Evolutionary conservation across 371 early-diverging fungal genomes (phyloP).

Genomic region (Mucor irregularis): DNA sequence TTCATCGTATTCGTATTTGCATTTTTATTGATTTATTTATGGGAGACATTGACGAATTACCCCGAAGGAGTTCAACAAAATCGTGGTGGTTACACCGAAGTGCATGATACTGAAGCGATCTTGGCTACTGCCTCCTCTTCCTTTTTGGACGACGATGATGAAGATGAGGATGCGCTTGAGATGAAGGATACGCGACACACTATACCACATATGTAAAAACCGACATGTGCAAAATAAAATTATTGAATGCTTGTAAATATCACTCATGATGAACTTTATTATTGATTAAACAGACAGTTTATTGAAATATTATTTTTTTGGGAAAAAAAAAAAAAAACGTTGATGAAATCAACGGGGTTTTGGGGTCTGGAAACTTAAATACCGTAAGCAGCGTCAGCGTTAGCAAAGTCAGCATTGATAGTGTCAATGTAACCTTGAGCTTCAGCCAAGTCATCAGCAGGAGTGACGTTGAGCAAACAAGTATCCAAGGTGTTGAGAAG

Average conservation of each 20-base stretch:
- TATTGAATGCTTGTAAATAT: too few species aligned
- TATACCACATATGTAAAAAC: neutral
- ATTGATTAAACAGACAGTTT: too few species aligned
- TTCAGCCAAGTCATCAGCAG: neutral
- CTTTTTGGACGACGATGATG: conserved; percentile 30
- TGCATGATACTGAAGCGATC: conserved; percentile 8
- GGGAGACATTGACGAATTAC: conserved; percentile 41
- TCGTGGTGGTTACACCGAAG: conserved; percentile 27
- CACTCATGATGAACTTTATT: too few species aligned
- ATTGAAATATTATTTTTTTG: too few species aligned
- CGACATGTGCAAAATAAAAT: too few species aligned
- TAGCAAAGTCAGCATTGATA: conserved; percentile 11
- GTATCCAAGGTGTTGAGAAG: conserved; percentile 4
- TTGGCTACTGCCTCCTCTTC: conserved; percentile 20
- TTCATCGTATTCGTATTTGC: conserved; percentile 60
- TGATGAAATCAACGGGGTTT: too few species aligned
- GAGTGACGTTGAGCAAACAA: conserved; percentile 18
- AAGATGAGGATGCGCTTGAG: conserved; percentile 23
- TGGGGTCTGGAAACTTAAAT: too few species aligned
- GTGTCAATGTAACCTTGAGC: conserved; percentile 6
- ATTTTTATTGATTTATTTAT: conserved; percentile 47
- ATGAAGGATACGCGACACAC: conserved; percentile 14
- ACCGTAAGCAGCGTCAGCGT: conserved; percentile 12
- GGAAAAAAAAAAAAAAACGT: too few species aligned
- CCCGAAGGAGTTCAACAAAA: conserved; percentile 10